Conservation (phyloP, 208 protist species). For the Leishmania tarentolae region DNA sequence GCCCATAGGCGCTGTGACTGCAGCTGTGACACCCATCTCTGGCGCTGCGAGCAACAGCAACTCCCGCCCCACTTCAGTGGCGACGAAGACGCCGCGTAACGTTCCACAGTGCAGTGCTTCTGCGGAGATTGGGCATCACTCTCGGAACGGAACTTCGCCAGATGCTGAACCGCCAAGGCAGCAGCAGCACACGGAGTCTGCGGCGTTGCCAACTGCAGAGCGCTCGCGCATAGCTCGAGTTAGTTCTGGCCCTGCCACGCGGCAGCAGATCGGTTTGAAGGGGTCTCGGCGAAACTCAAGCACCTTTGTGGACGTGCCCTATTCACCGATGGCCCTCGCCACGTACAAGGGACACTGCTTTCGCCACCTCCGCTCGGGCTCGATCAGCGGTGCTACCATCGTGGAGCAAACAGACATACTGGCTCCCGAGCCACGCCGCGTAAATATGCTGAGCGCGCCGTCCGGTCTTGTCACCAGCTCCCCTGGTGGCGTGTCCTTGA, state of each 20-base stretch:
- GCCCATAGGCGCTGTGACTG: not conserved
- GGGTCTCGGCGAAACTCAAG: constrained; percentile 7
- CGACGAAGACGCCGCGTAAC: not conserved
- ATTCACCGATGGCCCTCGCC: not conserved
- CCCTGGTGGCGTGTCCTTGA: not conserved
- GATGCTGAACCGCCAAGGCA: constrained; percentile 11
- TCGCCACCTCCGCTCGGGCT: constrained; percentile 19
- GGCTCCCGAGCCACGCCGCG: constrained; percentile 34
- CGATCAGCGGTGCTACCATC: constrained; percentile 13
- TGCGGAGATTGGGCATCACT: not conserved
- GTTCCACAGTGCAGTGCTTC: not conserved
- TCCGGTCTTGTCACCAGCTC: constrained; percentile 16
- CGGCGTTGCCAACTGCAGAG: not conserved
- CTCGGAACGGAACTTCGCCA: not conserved
- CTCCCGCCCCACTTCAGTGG: not conserved
- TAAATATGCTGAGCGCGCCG: constrained; percentile 38
- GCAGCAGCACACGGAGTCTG: constrained; percentile 16
- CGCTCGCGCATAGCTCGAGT: constrained; percentile 24
- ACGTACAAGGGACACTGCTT: constrained; percentile 20
- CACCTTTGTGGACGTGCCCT: constrained; percentile 11
- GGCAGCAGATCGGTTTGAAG: constrained; percentile 16
- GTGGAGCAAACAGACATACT: constrained; percentile 27
- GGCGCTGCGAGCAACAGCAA: not conserved
- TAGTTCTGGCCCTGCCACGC: constrained; percentile 7
- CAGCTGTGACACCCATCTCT: no score